phyloP scores from a whole-genome alignment of 306 rosid genomes.

The Dryas drummondii region DNA sequence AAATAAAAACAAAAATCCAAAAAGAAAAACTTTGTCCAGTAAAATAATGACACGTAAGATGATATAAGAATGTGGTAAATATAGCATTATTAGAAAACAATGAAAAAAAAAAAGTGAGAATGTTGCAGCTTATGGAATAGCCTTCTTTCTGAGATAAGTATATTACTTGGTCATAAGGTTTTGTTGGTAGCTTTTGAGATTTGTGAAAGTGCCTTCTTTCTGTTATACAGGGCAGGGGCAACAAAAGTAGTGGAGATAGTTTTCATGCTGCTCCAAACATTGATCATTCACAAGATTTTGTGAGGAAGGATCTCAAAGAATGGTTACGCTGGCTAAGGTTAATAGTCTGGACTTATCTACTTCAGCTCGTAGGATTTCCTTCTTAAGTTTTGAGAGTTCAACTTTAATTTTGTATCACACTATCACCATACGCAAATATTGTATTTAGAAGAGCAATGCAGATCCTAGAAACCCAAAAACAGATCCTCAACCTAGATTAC shows the following conservation, averaged over 20 bases:
- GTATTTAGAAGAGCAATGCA: neutral
- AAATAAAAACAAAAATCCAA: too few species aligned
- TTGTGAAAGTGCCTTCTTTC: slow-evolving; percentile 22
- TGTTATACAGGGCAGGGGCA: slow-evolving; percentile 77
- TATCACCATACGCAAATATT: neutral
- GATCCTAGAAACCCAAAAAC: neutral
- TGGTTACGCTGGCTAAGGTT: slow-evolving; percentile 94
- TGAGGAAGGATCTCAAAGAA: slow-evolving; percentile 87
- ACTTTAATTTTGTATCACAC: neutral
- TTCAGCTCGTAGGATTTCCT: slow-evolving; percentile 7
- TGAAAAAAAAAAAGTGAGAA: neutral
- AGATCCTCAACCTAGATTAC: slow-evolving; percentile 1
- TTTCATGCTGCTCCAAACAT: slow-evolving; percentile 99
- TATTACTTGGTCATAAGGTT: neutral
- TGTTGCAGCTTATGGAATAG: neutral
- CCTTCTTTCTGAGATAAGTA: neutral
- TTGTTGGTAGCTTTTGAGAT: neutral
- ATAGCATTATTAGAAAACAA: too few species aligned
- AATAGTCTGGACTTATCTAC: slow-evolving; percentile 19
- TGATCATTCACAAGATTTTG: slow-evolving; percentile 99
- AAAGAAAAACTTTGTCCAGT: too few species aligned
- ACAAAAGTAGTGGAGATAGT: slow-evolving; percentile 89
- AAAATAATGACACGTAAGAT: too few species aligned
- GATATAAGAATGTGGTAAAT: too few species aligned
- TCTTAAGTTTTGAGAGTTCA: neutral